Conservation (phyloP, 768 basidiomycete genomes). For the Clavulina sp. region DNA sequence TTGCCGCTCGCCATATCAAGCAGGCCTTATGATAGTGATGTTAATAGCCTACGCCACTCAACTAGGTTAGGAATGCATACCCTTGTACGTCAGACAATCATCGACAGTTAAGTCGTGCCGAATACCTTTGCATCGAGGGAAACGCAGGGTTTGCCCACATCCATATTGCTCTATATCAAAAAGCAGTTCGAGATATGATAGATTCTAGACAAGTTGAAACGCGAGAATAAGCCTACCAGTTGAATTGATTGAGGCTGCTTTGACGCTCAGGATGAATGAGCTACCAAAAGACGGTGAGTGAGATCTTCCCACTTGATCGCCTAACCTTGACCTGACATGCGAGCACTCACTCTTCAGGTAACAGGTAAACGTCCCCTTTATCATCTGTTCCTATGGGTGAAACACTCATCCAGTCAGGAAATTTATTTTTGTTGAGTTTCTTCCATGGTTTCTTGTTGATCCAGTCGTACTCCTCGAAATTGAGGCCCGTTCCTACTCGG, state of each 20-base stretch:
- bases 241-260: slow-evolving; percentile 77
- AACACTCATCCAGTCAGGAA: slow-evolving; percentile 43
- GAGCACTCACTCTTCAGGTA: slow-evolving; percentile 59
- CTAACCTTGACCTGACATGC: background rate
- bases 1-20: slow-evolving; percentile 8
- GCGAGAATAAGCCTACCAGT: slow-evolving; percentile 31
- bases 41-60: slow-evolving; percentile 15
- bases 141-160: slow-evolving; percentile 79
- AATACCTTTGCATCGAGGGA: slow-evolving; percentile 69
- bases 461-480: slow-evolving; percentile 74
- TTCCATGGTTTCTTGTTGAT: slow-evolving; percentile 73
- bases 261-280: slow-evolving; percentile 85
- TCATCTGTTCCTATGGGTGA: slow-evolving; percentile 49
- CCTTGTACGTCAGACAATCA: slow-evolving; percentile 56
- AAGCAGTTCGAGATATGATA: too few species aligned
- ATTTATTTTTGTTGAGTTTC: slow-evolving; percentile 50
- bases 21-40: slow-evolving; percentile 1
- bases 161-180: slow-evolving; percentile 52
- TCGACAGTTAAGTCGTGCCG: slow-evolving; percentile 57
- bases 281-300: too few species aligned
- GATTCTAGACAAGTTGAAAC: background rate
- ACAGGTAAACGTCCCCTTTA: slow-evolving; percentile 79
- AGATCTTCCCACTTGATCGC: too few species aligned
- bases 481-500: slow-evolving; percentile 79
- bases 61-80: slow-evolving; percentile 16